Conservation (phyloP, 1,284 basidiomycete species). For the Apiotrichum laibachii region DNA sequence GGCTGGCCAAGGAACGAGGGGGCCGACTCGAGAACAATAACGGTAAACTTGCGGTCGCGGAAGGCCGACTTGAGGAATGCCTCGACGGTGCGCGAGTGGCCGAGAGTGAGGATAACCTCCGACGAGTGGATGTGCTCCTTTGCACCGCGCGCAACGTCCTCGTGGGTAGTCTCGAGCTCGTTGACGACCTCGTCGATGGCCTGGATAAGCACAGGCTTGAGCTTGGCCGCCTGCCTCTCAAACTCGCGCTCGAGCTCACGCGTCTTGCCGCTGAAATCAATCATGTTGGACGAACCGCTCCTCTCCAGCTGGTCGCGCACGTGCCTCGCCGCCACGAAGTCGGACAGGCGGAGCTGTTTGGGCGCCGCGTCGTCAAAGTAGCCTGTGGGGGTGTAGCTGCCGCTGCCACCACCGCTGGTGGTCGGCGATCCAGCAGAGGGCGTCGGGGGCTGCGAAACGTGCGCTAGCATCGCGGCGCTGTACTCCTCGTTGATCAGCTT, state of each 20-base stretch:
- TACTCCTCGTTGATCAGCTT: constrained; percentile 94
- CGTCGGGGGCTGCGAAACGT: constrained; percentile 43
- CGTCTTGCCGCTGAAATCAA: constrained; percentile 19
- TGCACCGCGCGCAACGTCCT: constrained; percentile 89
- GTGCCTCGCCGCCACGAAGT: constrained; percentile 51
- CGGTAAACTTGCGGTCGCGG: constrained; percentile 88
- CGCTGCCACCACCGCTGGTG: constrained; percentile 38
- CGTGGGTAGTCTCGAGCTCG: constrained; percentile 92
- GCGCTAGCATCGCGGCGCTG: constrained; percentile 53
- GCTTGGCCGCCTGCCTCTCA: constrained; percentile 46
- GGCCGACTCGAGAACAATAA: constrained; percentile 91
- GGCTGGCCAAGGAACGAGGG: constrained; percentile 85
- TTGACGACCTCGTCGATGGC: constrained; percentile 91
- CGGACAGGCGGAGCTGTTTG: constrained; percentile 39
- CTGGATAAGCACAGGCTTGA: constrained; percentile 66
- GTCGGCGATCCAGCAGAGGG: constrained; percentile 34
- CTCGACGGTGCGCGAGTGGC: constrained; percentile 92
- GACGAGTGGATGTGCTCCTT: constrained; percentile 96
- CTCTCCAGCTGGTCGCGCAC: constrained; percentile 48
- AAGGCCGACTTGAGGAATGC: constrained; percentile 87
- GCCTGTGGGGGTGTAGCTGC: not conserved
- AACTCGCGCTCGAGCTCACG: constrained; percentile 32
- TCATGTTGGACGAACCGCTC: constrained; percentile 23
- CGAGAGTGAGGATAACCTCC: constrained; percentile 93
- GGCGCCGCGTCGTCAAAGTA: constrained; percentile 29